Conservation (phyloP, 1,139 yeast genomes). For the Saccharomyces uvarum region DNA sequence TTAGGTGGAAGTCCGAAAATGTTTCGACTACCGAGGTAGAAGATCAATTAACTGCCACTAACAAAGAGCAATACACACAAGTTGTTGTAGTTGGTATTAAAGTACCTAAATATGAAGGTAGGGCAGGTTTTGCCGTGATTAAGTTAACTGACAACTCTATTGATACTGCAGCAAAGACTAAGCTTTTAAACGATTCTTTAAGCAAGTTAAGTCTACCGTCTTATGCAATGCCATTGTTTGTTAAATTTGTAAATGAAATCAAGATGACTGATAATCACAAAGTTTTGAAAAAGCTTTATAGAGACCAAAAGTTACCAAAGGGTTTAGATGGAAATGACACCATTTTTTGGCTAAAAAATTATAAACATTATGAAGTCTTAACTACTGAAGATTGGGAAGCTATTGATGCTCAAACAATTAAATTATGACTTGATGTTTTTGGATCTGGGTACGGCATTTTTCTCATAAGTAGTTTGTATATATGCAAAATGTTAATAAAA, state of each 20-base stretch:
- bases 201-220: constrained; percentile 55
- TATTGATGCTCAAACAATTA: constrained; percentile 34
- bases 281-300: constrained; percentile 68
- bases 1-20: constrained; percentile 95
- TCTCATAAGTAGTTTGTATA: not conserved
- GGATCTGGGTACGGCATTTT: constrained; percentile 4
- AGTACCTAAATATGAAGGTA: constrained; percentile 85
- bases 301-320: constrained; percentile 69
- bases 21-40: constrained; percentile 93
- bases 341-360: constrained; percentile 62
- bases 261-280: constrained; percentile 78
- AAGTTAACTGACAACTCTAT: constrained; percentile 41
- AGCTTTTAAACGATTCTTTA: constrained; percentile 34
- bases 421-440: constrained; percentile 17
- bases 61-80: constrained; percentile 44
- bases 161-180: constrained; percentile 31
- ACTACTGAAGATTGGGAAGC: constrained; percentile 52
- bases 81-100: constrained; percentile 84
- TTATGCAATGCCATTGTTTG: constrained; percentile 80
- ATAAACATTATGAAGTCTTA: constrained; percentile 47
- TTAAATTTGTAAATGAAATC: constrained; percentile 58
- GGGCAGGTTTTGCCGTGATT: constrained; percentile 85
- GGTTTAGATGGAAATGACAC: constrained; percentile 54
- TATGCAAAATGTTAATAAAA: not conserved
- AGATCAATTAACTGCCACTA: constrained; percentile 45